Evolutionary conservation across 2,329 filamentous ascomycete genomes (phyloP), one percentile per base, ranked within the genome.

Genomic region (Stemphylium vesicarium): DNA sequence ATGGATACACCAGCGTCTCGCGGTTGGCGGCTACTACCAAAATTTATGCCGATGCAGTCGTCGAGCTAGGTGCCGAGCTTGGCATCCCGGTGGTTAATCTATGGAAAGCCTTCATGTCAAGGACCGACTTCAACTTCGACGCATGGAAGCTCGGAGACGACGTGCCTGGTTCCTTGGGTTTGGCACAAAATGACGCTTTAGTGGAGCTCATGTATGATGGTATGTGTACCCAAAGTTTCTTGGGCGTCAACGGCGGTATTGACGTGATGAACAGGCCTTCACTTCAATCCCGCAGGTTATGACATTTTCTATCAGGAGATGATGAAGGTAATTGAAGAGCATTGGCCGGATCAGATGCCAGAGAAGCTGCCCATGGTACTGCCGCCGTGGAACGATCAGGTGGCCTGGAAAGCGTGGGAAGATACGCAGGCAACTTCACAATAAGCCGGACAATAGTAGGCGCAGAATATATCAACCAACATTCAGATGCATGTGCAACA

Each of bases 61-160:
- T 86, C 56, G 81, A 88, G 46, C 79, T 90, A 0, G 89, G 83
- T 2, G 80, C 75, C 42, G 81, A 80, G 51, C 76, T 82, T 37
- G 73, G 77, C 6, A 66, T 94, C 3, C 81, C 85, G 0, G 83
- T 94, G 1, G 78, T 96, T 18, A 91, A 98, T 75, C 82, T 98
- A 1, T 96, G 91, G 86, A 83, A 85, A 57, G 86, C 85, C 0
- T 83, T 97, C 65, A 91, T 96, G 87, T 80, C 85, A 50, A 81
- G 84, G 40, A 79, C 81, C 2, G 82, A 81, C 1, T 87, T 84
- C 77, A 71, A 79, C 13, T 42, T 55, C 8, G 60, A 63, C 12
- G 75, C 77, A 1, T 74, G 72, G 72, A 62, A 69, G 35, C 45
- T 56, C 18, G 81, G 79, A 6, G 76, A 81, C 35, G 75, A 79